Evolutionary conservation across 1,284 basidiomycete species (phyloP).

Genomic region (Fistulinella cinereoalba): DNA sequence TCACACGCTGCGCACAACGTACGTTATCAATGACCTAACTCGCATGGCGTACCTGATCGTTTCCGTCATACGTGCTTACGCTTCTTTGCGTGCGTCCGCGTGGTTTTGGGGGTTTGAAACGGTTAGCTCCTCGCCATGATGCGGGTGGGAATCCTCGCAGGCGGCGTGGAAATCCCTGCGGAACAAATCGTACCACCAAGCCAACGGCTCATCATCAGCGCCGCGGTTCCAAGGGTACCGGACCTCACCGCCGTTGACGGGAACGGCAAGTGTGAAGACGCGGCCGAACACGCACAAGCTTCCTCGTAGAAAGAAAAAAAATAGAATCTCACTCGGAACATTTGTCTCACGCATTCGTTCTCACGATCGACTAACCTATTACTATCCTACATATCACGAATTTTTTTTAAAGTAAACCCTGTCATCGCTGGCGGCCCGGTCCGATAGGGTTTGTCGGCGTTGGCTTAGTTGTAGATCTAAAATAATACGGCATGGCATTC

Average conservation of each 20-base stretch:
- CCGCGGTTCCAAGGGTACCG: slow-evolving; percentile 8
- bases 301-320: background rate
- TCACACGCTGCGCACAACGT: slow-evolving; percentile 84
- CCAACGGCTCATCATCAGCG: slow-evolving; percentile 34
- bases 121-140: slow-evolving; percentile 73
- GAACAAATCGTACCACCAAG: slow-evolving; percentile 37
- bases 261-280: background rate
- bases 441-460: too few relatives aligned
- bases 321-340: background rate
- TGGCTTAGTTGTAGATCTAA: background rate
- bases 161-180: slow-evolving; percentile 58
- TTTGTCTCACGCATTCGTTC: slow-evolving; percentile 14
- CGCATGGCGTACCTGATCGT: slow-evolving; percentile 1
- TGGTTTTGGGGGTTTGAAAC: background rate
- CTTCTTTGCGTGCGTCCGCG: background rate
- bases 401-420: background rate
- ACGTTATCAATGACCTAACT: slow-evolving; percentile 25
- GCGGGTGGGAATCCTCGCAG: slow-evolving; percentile 76
- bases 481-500: too few relatives aligned
- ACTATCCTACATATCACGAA: background rate
- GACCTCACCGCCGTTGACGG: background rate
- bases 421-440: background rate
- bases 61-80: too few relatives aligned
- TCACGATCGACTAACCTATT: slow-evolving; percentile 3
- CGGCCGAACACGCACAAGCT: background rate